A percentile compares a stretch with the other conserved stretches of the same genome.
Conservation (phyloP, 2,329 filamentous ascomycete genomes). For the Aspergillus sojae region DNA sequence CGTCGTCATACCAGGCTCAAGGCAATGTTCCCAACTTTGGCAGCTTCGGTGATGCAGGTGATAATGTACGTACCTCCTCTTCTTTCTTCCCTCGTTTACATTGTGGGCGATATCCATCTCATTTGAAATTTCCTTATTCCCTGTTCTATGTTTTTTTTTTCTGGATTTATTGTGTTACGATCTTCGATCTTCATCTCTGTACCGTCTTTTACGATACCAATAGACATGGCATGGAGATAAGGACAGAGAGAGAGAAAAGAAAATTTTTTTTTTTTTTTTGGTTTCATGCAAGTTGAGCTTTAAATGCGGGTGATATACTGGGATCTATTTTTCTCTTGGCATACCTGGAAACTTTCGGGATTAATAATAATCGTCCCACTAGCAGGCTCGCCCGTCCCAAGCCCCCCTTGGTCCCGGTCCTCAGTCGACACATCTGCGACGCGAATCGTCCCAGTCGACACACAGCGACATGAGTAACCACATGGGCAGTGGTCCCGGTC, state of each 20-base stretch:
- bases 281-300: not conserved
- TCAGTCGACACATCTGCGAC: conserved; percentile 77
- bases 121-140: not conserved
- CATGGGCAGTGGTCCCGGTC: conserved; percentile 53
- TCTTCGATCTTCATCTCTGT: not conserved
- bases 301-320: not conserved
- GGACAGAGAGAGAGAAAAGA: conserved; percentile 1
- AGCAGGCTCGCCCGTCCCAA: conserved; percentile 69
- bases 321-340: conserved; percentile 16
- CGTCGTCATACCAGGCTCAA: conserved; percentile 71
- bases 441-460: conserved; percentile 82
- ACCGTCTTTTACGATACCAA: not conserved
- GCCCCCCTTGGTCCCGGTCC: conserved; percentile 62
- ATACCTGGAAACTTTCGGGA: conserved; percentile 15
- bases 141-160: not conserved
- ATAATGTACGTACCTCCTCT: conserved; percentile 64
- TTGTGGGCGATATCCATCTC: not conserved
- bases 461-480: conserved; percentile 73
- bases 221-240: not conserved
- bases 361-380: conserved; percentile 26
- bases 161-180: not conserved
- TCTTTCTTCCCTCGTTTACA: not conserved
- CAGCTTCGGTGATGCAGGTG: conserved; percentile 71
- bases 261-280: not conserved
- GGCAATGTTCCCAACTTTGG: conserved; percentile 77